Percentiles rank a stretch among this genome's conserved stretches.
Conservation (phyloP, 192 early-diverging fungal genomes). For the Entomortierella chlamydospora region DNA sequence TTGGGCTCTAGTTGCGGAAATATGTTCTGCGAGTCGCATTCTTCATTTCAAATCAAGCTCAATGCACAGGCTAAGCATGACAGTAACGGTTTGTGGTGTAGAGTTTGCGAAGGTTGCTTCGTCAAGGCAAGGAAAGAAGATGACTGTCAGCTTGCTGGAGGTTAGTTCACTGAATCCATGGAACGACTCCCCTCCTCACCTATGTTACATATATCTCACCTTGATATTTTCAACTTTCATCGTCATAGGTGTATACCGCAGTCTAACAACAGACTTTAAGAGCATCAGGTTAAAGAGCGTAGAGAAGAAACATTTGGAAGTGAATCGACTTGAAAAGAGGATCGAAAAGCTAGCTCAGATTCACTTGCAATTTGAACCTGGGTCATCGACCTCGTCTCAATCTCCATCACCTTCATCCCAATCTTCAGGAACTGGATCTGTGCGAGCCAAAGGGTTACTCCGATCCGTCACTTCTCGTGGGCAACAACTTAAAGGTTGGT, state of each 20-base stretch:
- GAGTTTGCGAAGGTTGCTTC: constrained; percentile 70
- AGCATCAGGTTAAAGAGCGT: constrained; percentile 63
- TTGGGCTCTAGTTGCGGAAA: constrained; percentile 66
- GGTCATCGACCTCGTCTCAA: constrained; percentile 6
- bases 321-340: constrained; percentile 78
- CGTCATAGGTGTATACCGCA: constrained; percentile 57
- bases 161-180: constrained; percentile 11
- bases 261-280: constrained; percentile 62
- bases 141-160: constrained; percentile 56
- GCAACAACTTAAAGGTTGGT: constrained; percentile 53
- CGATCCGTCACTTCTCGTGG: constrained; percentile 49
- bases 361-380: constrained; percentile 16
- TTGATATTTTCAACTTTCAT: not conserved
- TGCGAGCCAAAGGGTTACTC: constrained; percentile 40
- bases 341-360: constrained; percentile 71
- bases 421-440: constrained; percentile 27
- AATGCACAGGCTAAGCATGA: constrained; percentile 70
- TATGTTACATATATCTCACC: not conserved
- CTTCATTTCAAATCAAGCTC: constrained; percentile 66
- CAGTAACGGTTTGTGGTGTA: constrained; percentile 66
- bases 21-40: constrained; percentile 71
- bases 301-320: constrained; percentile 72
- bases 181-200: not conserved
- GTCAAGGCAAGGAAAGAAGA: constrained; percentile 42
- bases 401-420: constrained; percentile 16